Evolutionary conservation across 371 early-diverging fungal species (phyloP), one percentile per base, ranked within the genome.

Genomic region (Mucor racemosus): DNA sequence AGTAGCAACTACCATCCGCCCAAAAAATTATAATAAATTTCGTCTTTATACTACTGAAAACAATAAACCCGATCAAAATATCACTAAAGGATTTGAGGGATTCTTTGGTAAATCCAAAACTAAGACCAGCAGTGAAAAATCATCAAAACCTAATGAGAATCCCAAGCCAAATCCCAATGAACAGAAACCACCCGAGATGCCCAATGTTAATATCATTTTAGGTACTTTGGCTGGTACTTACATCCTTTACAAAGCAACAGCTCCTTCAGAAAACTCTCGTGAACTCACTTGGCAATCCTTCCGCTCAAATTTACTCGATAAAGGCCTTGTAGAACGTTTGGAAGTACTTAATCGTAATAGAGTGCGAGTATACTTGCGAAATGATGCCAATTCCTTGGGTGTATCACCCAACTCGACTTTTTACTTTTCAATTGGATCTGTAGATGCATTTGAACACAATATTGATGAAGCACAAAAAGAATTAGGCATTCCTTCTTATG

Each of bases 261-360:
- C 84, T 1, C 81, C 84, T 9, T 62, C 77, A 15, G 84, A 86
- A 9, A 79, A 82, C 59, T 68, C 80, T 4, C 79, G 83, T 2
- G 91, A 94, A 65, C 90, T 97, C 60, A 96, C 97, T 0, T 97
- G 90, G 92, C 95, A 96, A 76, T 93, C 96, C 60, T 97, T 98
- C 84, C 88, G 95, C 14, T 84, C 88, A 17, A 83, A 89, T 21
- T 86, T 95, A 68, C 82, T 98, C 21, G 96, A 97, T 62, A 95
- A 94, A 74, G 99, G 98, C 4, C 80, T 91, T 56, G 97, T 98
- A 5, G 95, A 96, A 58, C 90, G 89, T 38, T 81, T 98, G 7
- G 89, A 88, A 11, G 95, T 98, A 0, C 74, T 95, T 55, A 98
- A 98, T 79, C 88, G 90, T 59, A 89, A 86, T 62, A 74, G 86